Evolutionary conservation across 2,329 filamentous ascomycete species (phyloP), one percentile per base, ranked within the genome.

Genomic region (Penicillium olsonii): DNA sequence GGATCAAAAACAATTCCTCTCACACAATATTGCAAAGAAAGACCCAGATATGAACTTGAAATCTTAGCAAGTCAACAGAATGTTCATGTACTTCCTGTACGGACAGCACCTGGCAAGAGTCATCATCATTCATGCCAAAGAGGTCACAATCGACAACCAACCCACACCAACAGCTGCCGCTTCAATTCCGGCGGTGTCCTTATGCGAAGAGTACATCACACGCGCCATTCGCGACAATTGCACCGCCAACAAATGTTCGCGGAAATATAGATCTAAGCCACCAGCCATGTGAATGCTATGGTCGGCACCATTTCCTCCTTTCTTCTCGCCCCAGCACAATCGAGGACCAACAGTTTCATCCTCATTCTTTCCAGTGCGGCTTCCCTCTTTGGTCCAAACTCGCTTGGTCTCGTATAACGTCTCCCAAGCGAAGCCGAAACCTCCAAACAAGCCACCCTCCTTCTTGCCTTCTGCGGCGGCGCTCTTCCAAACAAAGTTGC

Each of bases 401-500:
- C 55, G 47, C 26, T 54, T 57, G 1, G 53, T 57, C 42, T 57
- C 55, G 35, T 54, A 50, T 3, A 57, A 35, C n/a, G 53, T 43
- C 45, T 57, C 55, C 55, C 55, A 57, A 12, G 34, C 10, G 15
- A 56, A 44, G 2, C 47, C 47, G 5, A 35, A 49, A 8, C 46
- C 41, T 27, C 47, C 47, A 42, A 57, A 52, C 19, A 56, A 15
- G 1, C 53, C 45, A 4, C 51, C 39, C 8, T 52, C 42, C 9
- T 45, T 49, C 37, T 49, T 49, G 8, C 47, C 47, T n/a, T 49
- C 47, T 11, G 37, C 47, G 6, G 35, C 42, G 2, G 38, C 50
- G 31, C 19, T 45, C 40, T 57, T 57, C 53, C 55, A 57, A 3
- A 56, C 55, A 33, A 56, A 57, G 20, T 50, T 57, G 20, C 53